Conservation (phyloP, 164 flowering plant genomes). For the Euptelea pleiosperma region DNA sequence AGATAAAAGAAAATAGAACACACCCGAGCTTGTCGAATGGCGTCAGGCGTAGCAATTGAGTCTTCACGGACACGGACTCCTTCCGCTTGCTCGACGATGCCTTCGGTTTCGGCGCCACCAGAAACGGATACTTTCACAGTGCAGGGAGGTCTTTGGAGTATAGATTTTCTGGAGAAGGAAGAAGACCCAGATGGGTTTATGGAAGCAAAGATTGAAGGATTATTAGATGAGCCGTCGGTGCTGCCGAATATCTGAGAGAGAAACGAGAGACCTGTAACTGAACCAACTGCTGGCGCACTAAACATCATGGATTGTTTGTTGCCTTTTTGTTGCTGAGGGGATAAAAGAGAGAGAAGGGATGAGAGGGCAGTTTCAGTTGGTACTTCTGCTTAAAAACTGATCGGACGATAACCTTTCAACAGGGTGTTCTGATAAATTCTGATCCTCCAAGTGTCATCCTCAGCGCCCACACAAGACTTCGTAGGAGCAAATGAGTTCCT, state of each 20-base stretch:
- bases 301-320: constrained; percentile 1
- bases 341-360: neutral
- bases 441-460: constrained; percentile 1
- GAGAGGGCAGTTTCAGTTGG: no score
- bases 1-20: constrained; percentile 7
- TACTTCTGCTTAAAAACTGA: neutral
- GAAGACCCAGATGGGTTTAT: constrained; percentile 7
- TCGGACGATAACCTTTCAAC: neutral
- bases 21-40: constrained; percentile 38
- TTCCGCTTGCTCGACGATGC: constrained; percentile 7
- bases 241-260: constrained; percentile 5
- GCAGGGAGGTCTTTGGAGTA: constrained; percentile 6
- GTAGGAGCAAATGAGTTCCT: no score
- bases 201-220: neutral
- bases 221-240: constrained; percentile 3
- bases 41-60: constrained; percentile 5
- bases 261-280: constrained; percentile 19
- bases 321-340: neutral
- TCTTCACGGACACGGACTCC: constrained; percentile 6
- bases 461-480: constrained; percentile 1
- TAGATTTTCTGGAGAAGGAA: neutral
- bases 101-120: constrained; percentile 12
- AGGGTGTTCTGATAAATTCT: neutral
- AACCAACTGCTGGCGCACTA: constrained; percentile 19
- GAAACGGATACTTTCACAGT: constrained; percentile 13